A percentile compares a stretch with the other conserved stretches of the same genome.
These are phyloP conservation scores for Achaetomiella virescens DNA, from an alignment of 495 filamentous ascomycete species.

Conservation along the genomic window DNA sequence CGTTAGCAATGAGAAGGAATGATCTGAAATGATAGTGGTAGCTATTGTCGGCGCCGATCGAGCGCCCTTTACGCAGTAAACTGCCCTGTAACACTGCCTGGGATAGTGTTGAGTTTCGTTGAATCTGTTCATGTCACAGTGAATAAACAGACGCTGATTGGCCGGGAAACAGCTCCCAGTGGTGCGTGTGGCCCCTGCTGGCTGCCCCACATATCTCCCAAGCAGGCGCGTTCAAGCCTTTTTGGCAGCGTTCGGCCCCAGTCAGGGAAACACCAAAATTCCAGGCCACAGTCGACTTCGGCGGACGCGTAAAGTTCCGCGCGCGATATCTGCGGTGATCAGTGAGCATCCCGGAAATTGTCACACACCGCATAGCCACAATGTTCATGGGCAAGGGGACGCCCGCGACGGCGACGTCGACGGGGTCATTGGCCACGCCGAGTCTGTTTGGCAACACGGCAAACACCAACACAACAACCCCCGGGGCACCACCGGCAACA, in stretches of 20 bases:
- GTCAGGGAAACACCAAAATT: background rate
- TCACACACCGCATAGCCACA: background rate
- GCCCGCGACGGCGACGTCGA: slow-evolving; percentile 11
- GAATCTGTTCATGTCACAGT: too few species aligned
- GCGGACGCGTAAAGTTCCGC: slow-evolving; percentile 1
- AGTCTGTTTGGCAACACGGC: slow-evolving; percentile 1
- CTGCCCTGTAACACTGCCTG: too few species aligned
- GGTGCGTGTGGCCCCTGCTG: too few species aligned
- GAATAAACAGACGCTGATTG: too few species aligned
- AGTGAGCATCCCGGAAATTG: background rate
- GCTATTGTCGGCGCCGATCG: too few species aligned
- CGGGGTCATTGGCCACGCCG: slow-evolving; percentile 5
- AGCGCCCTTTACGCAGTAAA: too few species aligned
- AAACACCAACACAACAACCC: background rate
- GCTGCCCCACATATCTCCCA: background rate
- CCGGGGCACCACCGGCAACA: slow-evolving; percentile 1
- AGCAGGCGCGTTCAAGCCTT: slow-evolving; percentile 2
- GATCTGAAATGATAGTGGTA: too few species aligned
- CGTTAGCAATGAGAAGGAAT: too few species aligned
- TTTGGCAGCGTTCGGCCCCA: slow-evolving; percentile 3
- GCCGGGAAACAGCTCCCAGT: too few species aligned
- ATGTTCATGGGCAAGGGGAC: slow-evolving; percentile 17
- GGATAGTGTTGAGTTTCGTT: too few species aligned
- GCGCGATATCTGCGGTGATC: background rate
- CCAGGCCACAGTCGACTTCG: background rate